Base-by-base conservation (phyloP, 2,329 filamentous ascomycete species). In the Uncinocarpus reesii region DNA sequence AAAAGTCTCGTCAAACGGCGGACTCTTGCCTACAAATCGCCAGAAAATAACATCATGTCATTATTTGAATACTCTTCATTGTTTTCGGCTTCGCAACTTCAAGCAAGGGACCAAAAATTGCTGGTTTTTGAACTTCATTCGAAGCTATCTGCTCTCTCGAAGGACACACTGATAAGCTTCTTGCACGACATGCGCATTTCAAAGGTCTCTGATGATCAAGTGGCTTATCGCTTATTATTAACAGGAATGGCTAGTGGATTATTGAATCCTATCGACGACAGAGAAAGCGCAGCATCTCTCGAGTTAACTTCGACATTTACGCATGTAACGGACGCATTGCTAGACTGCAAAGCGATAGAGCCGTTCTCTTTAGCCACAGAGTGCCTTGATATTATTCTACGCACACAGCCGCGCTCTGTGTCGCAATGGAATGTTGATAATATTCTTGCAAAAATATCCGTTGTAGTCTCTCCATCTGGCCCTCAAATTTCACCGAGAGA, bases 381-480 rank as follows among this genome's bases (percentile, higher is more conserved):
- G 47, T 64, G 62, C 41, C 50, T 70, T 20, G 65, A 65, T 38
- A 55, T 65, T 8, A 55, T 70, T 20, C 61, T 71, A 15, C 66
- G 67, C 35, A 58, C 54, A 7, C 67, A 71, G 47, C 61, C 68
- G 18, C 63, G 62, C 34, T 62, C 63, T 16, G 60, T 73, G 18
- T 64, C 64, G 10, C 71, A 73, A 52, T 67, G 64, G 60, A 69
- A 71, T 49, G 62, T 72, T 24, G 71, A 74, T 51, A 62, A 57
- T 37, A 54, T 71, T 10, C 59, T 74, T 21, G 56, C 62, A 4
- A 59, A 63, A 3, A 61, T 72, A 38, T 59, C 64, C 10, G 56
- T 60, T 5, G 56, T 62, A 23, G 59, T 63, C 29, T 69, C 67
- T 6, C 60, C 60, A 11, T 55, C 55, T 4, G 64, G 64, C 2